Base-by-base conservation (phyloP, 768 basidiomycete species). In the Neoboletus magnificus region DNA sequence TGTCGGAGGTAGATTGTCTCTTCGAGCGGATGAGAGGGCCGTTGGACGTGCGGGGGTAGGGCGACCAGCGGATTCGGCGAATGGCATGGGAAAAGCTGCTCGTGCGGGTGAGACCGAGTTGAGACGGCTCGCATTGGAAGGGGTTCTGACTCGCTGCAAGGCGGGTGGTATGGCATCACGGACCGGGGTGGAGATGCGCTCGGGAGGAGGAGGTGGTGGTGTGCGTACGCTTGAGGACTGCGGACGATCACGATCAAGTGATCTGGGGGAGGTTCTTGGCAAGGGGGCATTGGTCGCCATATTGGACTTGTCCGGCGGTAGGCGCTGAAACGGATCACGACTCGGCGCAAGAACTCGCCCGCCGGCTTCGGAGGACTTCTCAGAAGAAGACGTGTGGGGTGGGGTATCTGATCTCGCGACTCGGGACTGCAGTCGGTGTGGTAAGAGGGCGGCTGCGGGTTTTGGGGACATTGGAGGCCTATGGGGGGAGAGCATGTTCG, bases 371-470 rank as follows among this genome's bases (percentile, higher is more conserved):
- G 55, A 50, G 8, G 48, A 54, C 49, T 48, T 62, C 50, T 55
- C 58, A 20, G 53, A 22, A 15, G 43, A 39, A 22, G 53, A 16
- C 35, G 48, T 59, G 42, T 42, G 55, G 30, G 61, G 58, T 3
- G 47, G 57, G 2, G 54, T 46, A 11, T 30, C 48, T 33, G 69
- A 61, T 58, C 60, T 61, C 20, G 64, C 64, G 29, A 81, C 74
- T 58, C 78, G 75, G 58, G 73, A 72, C 65, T 82, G 82, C 29
- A 82, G 74, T 29, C 78, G 76, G 44, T 73, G 71, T 16, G 84
- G 82, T 23, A 83, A 70, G 37, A 84, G 76, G 15, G 81, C 65
- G 22, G 75, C 65, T 20, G 75, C 72, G 16, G 75, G 72, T 51
- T 72, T 69, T 29, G 75, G 76, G 22, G 80, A 75, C 66, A 66